Base-by-base conservation (phyloP, 768 basidiomycete species). In the Calocybe gangraenosa region DNA sequence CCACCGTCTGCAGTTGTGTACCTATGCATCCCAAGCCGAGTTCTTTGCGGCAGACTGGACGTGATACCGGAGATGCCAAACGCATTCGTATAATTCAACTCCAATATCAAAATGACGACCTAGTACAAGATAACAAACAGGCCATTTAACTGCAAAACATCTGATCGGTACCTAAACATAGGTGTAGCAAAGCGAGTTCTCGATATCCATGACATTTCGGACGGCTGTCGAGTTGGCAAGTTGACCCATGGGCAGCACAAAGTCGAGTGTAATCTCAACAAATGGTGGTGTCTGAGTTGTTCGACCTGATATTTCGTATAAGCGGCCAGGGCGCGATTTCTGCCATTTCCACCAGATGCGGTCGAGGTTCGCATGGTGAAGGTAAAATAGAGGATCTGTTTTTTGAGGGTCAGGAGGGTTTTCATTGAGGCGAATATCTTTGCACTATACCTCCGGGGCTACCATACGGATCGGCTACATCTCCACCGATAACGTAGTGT, bases 321-420 rank as follows among this genome's bases (percentile, higher is more conserved):
- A 28, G 2, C 56, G 51, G 15, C n/a, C 30, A 19, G 42, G 25
- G 4, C 49, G 45, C 38, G 53, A 44, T 25, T 53, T 50, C 25
- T 59, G 58, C 58, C 58, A 62, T 2, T 9, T 19, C 54, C 58
- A 56, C 58, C 57, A 56, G 19, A 62, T 42, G 9, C 52, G 47
- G 44, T 54, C 57, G 37, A 57, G 50, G 33, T 54, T 58, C 10
- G 56, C 56, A 36, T 63, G 56, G 38, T 59, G 57, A 35, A 59
- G 44, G 46, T 58, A 60, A 40, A 59, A 58, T 1, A 61, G 21
- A 9, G 56, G 61, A 41, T 58, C 56, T 59, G 25, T 5, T 28
- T 28, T 28, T 28, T 15, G 21, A 30, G 17, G 34, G 11, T 3
- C 13, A 22, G 22, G 15, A 15, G 22, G 22, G 19, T 15, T 6